These are phyloP conservation scores for Herpotrichia juniperi DNA, from an alignment of 2,329 filamentous ascomycete genomes.

Conservation along the genomic window DNA sequence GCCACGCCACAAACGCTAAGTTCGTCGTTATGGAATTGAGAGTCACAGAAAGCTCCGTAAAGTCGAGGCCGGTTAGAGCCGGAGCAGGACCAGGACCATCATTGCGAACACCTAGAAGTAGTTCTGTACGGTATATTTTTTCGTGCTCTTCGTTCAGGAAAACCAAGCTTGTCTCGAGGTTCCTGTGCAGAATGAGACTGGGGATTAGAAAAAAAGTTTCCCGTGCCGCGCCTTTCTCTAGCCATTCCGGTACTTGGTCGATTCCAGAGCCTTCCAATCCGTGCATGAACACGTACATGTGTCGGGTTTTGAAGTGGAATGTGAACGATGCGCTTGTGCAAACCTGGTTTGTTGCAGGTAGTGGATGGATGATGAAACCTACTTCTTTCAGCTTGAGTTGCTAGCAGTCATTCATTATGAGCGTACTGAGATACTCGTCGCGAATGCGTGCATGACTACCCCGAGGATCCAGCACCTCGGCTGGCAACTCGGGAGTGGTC, in stretches of 20 bases:
- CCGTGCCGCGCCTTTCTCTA: neutral
- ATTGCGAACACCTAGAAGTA: conserved; percentile 10
- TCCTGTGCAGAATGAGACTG: conserved; percentile 12
- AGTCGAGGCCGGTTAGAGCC: conserved; percentile 11
- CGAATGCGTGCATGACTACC: neutral
- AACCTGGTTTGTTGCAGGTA: neutral
- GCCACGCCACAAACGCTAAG: conserved; percentile 8
- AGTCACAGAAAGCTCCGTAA: conserved; percentile 7
- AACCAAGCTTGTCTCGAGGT: conserved; percentile 5
- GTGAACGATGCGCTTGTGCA: conserved; percentile 21
- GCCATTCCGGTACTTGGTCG: neutral
- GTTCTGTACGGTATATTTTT: conserved; percentile 13
- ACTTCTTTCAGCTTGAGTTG: neutral
- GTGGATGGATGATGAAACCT: conserved; percentile 20
- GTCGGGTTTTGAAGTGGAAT: conserved; percentile 19
- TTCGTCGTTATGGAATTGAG: conserved; percentile 14
- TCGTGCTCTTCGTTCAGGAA: conserved; percentile 10
- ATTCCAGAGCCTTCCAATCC: conserved; percentile 2
- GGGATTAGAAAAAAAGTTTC: conserved; percentile 16
- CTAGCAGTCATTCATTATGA: neutral
- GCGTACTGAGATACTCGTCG: conserved; percentile 16
- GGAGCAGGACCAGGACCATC: conserved; percentile 4
- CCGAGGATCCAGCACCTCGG: neutral
- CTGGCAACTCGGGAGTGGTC: conserved; percentile 8
- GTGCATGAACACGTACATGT: conserved; percentile 25